phyloP scores from a whole-genome alignment of 2,329 filamentous ascomycete species.

The Penicillium sp. region DNA sequence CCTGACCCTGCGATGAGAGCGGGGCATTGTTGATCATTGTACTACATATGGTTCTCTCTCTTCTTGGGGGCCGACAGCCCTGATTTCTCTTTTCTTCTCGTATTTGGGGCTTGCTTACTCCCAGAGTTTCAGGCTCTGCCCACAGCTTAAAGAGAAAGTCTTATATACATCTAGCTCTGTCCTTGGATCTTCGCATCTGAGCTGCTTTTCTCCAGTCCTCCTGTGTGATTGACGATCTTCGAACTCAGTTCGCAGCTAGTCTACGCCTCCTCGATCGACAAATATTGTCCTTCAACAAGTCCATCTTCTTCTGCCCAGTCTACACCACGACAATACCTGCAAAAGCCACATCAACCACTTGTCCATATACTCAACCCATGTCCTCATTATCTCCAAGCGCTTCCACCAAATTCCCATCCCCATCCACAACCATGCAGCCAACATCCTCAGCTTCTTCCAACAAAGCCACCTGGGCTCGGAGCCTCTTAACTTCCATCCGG shows the following conservation, averaged over 20 bases:
- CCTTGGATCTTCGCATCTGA: neutral
- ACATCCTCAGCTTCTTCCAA: neutral
- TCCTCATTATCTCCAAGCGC: neutral
- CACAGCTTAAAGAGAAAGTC: neutral
- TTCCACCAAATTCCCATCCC: neutral
- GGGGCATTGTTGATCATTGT: neutral
- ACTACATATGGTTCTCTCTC: neutral
- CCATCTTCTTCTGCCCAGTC: neutral
- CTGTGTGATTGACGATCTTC: neutral
- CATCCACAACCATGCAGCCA: neutral
- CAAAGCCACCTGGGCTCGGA: conserved; percentile 18
- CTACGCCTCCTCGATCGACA: neutral
- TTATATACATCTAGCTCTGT: neutral
- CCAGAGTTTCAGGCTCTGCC: neutral
- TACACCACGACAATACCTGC: neutral
- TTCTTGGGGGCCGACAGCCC: neutral
- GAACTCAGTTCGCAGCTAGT: neutral
- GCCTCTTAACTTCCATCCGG: conserved; percentile 17
- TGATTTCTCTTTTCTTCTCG: neutral
- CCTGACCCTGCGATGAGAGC: neutral
- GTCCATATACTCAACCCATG: neutral
- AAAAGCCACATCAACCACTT: neutral
- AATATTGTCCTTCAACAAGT: neutral
- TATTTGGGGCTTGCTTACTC: neutral
- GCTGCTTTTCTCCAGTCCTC: neutral